Evolutionary conservation across 441 rosid genomes (phyloP).

Genomic region (Gossypium lobatum): DNA sequence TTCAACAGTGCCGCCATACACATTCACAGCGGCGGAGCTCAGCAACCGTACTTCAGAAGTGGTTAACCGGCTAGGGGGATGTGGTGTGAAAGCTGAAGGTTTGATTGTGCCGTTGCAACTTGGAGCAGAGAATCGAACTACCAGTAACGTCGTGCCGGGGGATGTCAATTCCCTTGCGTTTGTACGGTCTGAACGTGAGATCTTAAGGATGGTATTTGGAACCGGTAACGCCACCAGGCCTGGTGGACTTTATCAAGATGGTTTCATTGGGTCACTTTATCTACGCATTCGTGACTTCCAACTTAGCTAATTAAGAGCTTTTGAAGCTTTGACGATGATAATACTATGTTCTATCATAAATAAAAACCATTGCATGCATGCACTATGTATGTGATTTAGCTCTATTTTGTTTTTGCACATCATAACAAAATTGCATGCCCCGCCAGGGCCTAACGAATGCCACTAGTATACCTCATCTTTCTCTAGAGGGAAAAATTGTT

Average conservation of each 20-base stretch:
- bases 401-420: no score
- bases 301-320: no score
- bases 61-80: background rate
- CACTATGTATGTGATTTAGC: no score
- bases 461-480: no score
- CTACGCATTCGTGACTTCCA: background rate
- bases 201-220: conserved; percentile 23
- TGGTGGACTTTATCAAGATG: conserved; percentile 24
- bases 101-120: conserved; percentile 22
- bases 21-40: background rate
- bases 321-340: no score
- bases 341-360: no score
- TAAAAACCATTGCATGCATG: no score
- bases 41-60: background rate
- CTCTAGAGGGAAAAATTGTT: no score
- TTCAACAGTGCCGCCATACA: background rate
- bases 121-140: conserved; percentile 32
- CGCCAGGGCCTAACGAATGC: no score
- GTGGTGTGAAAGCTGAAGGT: background rate
- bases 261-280: conserved; percentile 22
- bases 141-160: background rate
- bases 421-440: no score
- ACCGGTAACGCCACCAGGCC: conserved; percentile 26
- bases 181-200: conserved; percentile 20
- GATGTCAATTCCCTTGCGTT: conserved; percentile 18